A percentile compares a stretch with the other conserved stretches of the same genome.
These are phyloP conservation scores for Vigna nakashimae DNA, from an alignment of 306 rosid genomes.

Conservation along the genomic window DNA sequence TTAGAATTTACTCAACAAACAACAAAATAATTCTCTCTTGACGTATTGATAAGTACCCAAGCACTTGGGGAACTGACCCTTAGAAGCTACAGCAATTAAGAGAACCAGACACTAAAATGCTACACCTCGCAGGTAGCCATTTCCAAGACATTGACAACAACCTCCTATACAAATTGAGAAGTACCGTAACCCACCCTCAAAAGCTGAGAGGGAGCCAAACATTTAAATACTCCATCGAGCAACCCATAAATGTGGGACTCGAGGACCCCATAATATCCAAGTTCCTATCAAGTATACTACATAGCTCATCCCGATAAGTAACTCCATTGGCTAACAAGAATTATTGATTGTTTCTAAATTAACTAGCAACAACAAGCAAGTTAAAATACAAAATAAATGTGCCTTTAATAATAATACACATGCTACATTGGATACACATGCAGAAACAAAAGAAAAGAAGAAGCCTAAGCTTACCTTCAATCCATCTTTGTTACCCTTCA, in stretches of 20 bases:
- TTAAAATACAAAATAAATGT: constrained; percentile 31
- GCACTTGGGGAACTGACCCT: too few relatives aligned
- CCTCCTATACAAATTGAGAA: neutral
- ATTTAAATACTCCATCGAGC: too few relatives aligned
- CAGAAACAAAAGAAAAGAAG: constrained; percentile 25
- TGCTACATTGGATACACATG: neutral
- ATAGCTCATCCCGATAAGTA: neutral
- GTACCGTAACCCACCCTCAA: too few relatives aligned
- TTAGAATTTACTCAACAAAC: constrained; percentile 5
- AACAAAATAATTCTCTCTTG: constrained; percentile 13
- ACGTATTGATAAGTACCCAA: neutral
- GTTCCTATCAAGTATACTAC: neutral
- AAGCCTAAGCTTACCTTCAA: constrained; percentile 68
- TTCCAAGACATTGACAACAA: too few relatives aligned
- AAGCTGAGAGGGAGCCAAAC: too few relatives aligned
- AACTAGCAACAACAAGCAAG: constrained; percentile 17
- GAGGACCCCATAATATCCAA: too few relatives aligned
- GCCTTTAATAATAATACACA: neutral
- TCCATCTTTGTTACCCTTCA: constrained; percentile 96
- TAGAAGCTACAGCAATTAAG: too few relatives aligned
- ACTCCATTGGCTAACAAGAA: constrained; percentile 7
- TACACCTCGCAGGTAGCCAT: too few relatives aligned
- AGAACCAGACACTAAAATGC: too few relatives aligned
- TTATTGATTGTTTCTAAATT: constrained; percentile 8
- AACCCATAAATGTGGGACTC: too few relatives aligned